Conservation (phyloP, 306 rosid genomes). For the Cucumis melo region DNA sequence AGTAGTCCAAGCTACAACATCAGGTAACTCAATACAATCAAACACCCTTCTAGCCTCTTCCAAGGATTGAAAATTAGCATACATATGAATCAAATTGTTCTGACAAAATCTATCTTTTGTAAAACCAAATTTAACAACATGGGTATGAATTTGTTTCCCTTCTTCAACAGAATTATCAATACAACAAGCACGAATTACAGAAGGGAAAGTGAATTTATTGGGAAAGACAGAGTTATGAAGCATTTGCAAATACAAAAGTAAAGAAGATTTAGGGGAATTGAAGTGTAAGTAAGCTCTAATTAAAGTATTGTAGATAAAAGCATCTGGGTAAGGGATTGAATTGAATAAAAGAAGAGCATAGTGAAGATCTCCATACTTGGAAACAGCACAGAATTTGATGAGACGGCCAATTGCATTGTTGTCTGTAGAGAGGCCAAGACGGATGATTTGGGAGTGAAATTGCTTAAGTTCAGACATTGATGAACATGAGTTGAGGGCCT, state of each 20-base stretch:
- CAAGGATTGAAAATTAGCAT: constrained; percentile 22
- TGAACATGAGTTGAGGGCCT: constrained; percentile 18
- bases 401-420: constrained; percentile 39
- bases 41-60: constrained; percentile 38
- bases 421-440: constrained; percentile 38
- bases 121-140: constrained; percentile 40
- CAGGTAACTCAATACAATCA: constrained; percentile 20
- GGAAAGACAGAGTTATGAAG: constrained; percentile 25
- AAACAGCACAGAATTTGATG: constrained; percentile 37
- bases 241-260: constrained; percentile 35
- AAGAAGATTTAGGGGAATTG: constrained; percentile 14
- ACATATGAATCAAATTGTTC: constrained; percentile 36
- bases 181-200: constrained; percentile 30
- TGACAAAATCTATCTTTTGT: constrained; percentile 20
- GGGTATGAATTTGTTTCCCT: constrained; percentile 47
- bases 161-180: constrained; percentile 9
- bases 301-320: constrained; percentile 44
- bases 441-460: constrained; percentile 35
- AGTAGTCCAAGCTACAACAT: constrained; percentile 49
- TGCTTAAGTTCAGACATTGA: constrained; percentile 47
- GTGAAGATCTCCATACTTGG: constrained; percentile 19
- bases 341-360: constrained; percentile 42
- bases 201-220: constrained; percentile 41
- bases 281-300: constrained; percentile 23
- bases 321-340: constrained; percentile 33